A percentile compares a stretch with the other conserved stretches of the same genome.
These are phyloP conservation scores for Podosphaera fusca DNA, from an alignment of 2,329 filamentous ascomycete species.

Conservation along the genomic window DNA sequence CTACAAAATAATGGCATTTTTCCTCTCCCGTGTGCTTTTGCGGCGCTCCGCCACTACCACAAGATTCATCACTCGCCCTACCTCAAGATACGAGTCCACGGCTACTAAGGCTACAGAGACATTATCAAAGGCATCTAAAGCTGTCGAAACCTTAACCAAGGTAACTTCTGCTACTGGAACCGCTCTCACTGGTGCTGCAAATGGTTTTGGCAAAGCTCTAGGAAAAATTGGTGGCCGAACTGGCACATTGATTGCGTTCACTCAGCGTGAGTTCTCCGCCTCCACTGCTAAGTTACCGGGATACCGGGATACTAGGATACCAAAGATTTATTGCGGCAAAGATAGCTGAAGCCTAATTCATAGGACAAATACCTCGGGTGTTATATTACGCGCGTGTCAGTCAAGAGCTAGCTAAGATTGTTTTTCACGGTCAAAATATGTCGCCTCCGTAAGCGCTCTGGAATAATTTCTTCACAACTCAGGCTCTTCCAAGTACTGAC, in stretches of 20 bases:
- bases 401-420: constrained; percentile 67
- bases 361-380: constrained; percentile 66
- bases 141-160: constrained; percentile 59
- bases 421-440: constrained; percentile 81
- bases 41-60: background rate
- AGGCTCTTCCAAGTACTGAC: background rate
- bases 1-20: background rate
- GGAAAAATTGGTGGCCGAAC: constrained; percentile 64
- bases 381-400: constrained; percentile 83
- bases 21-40: background rate
- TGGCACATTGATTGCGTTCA: constrained; percentile 51
- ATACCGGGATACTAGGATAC: background rate
- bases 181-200: constrained; percentile 49
- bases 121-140: constrained; percentile 33
- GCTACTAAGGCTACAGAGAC: constrained; percentile 24
- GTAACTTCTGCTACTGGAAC: constrained; percentile 63
- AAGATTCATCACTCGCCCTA: background rate
- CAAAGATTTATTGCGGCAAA: background rate
- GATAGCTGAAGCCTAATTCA: constrained; percentile 8
- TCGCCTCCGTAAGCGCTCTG: constrained; percentile 58
- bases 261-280: constrained; percentile 52
- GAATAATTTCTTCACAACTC: background rate
- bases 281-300: background rate
- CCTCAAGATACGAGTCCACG: constrained; percentile 35
- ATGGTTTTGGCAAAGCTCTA: constrained; percentile 40